Percentiles rank a stretch among this genome's conserved stretches.
Evolutionary conservation across 768 basidiomycete species (phyloP).

Genomic region (Rhodosporidiobolus sp.): DNA sequence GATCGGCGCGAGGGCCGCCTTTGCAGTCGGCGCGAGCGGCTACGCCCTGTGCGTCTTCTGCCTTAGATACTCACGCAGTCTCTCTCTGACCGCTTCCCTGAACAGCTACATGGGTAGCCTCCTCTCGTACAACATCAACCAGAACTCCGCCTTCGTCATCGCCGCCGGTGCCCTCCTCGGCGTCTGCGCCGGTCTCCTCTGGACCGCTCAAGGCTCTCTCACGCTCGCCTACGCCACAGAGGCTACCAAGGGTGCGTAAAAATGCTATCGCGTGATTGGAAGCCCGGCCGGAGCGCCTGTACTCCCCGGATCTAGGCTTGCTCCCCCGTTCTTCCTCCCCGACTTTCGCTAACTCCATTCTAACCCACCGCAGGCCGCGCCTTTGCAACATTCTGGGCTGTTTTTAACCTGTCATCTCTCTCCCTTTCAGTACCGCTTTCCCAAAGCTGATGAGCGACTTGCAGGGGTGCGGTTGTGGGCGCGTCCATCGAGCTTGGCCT

Average conservation of each 20-base stretch:
- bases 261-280: too few relatives aligned
- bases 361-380: too few relatives aligned
- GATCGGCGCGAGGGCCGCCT: conserved; percentile 70
- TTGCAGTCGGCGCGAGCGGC: conserved; percentile 69
- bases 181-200: conserved; percentile 66
- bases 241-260: conserved; percentile 26
- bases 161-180: conserved; percentile 60
- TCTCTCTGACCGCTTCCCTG: conserved; percentile 2
- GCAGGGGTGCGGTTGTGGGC: conserved; percentile 42
- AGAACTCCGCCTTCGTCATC: conserved; percentile 63
- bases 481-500: conserved; percentile 39
- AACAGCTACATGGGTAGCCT: conserved; percentile 45
- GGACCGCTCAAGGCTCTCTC: conserved; percentile 80
- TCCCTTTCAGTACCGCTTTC: too few relatives aligned
- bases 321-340: too few relatives aligned
- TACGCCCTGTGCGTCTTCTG: conserved; percentile 66
- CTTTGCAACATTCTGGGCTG: conserved; percentile 45
- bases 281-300: too few relatives aligned
- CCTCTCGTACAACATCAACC: conserved; percentile 66
- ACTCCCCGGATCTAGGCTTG: too few relatives aligned
- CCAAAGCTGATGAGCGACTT: too few relatives aligned
- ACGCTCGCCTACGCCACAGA: conserved; percentile 77
- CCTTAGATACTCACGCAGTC: conserved; percentile 50
- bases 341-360: too few relatives aligned
- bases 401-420: too few relatives aligned